These are phyloP conservation scores for Hypsizygus ulmarius DNA, from an alignment of 1,284 basidiomycete genomes.

Conservation along the genomic window DNA sequence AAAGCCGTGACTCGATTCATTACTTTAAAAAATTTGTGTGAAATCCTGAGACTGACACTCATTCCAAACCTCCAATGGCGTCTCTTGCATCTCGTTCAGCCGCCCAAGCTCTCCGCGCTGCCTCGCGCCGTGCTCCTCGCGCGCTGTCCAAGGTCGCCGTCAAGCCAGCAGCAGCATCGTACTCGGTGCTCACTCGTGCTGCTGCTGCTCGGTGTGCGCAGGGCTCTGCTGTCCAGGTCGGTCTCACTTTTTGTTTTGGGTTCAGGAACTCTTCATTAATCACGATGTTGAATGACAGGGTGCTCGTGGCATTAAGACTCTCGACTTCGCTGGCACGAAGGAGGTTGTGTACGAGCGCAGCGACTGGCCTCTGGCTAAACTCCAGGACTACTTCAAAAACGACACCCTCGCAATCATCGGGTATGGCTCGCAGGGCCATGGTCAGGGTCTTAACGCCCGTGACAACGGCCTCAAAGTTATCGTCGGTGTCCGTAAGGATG, in stretches of 20 bases:
- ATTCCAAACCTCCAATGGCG: constrained; percentile 43
- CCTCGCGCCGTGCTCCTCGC: constrained; percentile 56
- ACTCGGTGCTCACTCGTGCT: constrained; percentile 68
- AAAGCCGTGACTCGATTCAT: constrained; percentile 13
- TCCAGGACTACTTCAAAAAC: constrained; percentile 99
- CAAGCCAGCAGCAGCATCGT: constrained; percentile 58
- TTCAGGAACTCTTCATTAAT: constrained; percentile 2
- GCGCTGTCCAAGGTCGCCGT: constrained; percentile 42
- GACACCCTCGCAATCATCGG: constrained; percentile 99
- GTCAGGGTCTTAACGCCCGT: constrained; percentile 97
- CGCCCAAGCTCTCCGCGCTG: constrained; percentile 56
- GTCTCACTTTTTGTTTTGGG: constrained; percentile 19
- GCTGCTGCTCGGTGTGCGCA: constrained; percentile 38
- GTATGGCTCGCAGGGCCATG: constrained; percentile 99
- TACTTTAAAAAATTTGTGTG: constrained; percentile 10
- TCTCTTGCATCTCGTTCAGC: constrained; percentile 59
- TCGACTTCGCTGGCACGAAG: constrained; percentile 96
- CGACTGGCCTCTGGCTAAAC: constrained; percentile 97
- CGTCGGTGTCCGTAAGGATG: constrained; percentile 96
- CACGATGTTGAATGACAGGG: constrained; percentile 25
- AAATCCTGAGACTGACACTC: background rate
- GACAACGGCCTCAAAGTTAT: constrained; percentile 99
- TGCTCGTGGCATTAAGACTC: constrained; percentile 88
- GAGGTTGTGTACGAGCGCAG: constrained; percentile 96
- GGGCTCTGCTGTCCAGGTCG: constrained; percentile 44